Percentiles rank a stretch among this genome's conserved stretches.
Conservation (phyloP, 192 early-diverging fungal genomes). For the Podila horticola region DNA sequence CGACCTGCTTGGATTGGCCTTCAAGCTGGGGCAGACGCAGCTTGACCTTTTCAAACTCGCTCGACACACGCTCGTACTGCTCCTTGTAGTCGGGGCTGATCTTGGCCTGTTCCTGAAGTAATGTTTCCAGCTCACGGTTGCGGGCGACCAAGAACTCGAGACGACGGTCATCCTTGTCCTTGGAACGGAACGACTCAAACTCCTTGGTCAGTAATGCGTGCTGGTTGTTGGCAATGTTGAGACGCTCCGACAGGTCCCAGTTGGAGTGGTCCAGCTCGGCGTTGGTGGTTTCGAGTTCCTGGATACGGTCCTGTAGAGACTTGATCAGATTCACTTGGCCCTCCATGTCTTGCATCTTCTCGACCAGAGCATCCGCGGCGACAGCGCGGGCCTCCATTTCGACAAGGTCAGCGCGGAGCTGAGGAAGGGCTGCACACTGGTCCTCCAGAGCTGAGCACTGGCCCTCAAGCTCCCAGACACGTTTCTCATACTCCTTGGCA, state of each 20-base stretch:
- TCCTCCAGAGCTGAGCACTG: constrained; percentile 33
- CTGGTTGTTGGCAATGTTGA: constrained; percentile 51
- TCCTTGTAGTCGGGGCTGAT: constrained; percentile 43
- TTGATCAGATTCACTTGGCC: constrained; percentile 42
- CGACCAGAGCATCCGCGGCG: constrained; percentile 32
- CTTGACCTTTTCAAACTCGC: constrained; percentile 46
- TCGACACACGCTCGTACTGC: constrained; percentile 22
- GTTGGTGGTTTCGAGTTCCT: constrained; percentile 49
- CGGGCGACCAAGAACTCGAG: constrained; percentile 22
- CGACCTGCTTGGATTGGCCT: constrained; percentile 44
- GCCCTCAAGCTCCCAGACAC: constrained; percentile 45
- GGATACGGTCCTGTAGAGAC: constrained; percentile 36
- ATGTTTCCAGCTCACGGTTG: constrained; percentile 39
- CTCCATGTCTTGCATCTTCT: constrained; percentile 46
- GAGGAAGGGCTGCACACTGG: constrained; percentile 25
- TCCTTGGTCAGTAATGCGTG: constrained; percentile 39
- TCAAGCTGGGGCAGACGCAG: constrained; percentile 39
- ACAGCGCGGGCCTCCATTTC: constrained; percentile 44
- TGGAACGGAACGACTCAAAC: constrained; percentile 44
- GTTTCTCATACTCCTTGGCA: constrained; percentile 49
- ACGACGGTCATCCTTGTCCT: constrained; percentile 46
- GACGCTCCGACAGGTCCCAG: constrained; percentile 44
- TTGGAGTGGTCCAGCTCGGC: constrained; percentile 48
- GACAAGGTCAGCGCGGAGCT: constrained; percentile 27
- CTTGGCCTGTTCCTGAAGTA: constrained; percentile 31